Base-by-base conservation (phyloP, 2,329 filamentous ascomycete species). In the Lojkania enalia region DNA sequence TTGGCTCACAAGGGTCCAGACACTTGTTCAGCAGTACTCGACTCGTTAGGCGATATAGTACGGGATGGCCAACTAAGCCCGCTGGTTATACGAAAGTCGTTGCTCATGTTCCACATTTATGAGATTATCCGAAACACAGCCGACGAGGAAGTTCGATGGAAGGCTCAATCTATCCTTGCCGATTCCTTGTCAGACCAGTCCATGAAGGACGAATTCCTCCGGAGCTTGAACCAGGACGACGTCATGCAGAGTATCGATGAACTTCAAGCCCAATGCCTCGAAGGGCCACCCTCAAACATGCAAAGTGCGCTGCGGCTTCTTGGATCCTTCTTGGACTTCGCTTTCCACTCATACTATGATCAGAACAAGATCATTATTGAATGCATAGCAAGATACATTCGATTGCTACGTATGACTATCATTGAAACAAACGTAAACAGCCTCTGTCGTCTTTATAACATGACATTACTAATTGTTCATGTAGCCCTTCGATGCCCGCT, bases 401-500 rank as follows among this genome's bases (percentile, higher is more conserved):
- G 58, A 18, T 46, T 67, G 12, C 47, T 69, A 0, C 61, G 64
- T 31, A 58, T 51, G 49, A 58, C 60, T 5, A 63, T 64, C 27
- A 41, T 56, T 13, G 67, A 70, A 38, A 63, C 57, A 4, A 69
- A 68, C 31, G 54, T 57, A 51, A 41, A 49, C 30, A 33, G 6
- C 15, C 30, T 11, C 23, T 16, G 30, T 15, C 16, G 30, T 15
- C 14, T 15, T 16, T 11, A 11, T 20, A 18, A 27, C 32, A 14
- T 16, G 14, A 13, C 19, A 16, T 36, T 20, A 25, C 46, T 49
- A 21, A 3, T 39, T 9, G 2, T 7, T 11, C 7, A 20, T 36
- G 9, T 27, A 85, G 80, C 78, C 81, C 14, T 87, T 86, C 47
- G 82, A 87, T 59, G 82, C 78, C 0, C 81, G 86, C 38, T 74